Base-by-base conservation (phyloP, 148 eudicot genomes). In the Fagopyrum esculentum region DNA sequence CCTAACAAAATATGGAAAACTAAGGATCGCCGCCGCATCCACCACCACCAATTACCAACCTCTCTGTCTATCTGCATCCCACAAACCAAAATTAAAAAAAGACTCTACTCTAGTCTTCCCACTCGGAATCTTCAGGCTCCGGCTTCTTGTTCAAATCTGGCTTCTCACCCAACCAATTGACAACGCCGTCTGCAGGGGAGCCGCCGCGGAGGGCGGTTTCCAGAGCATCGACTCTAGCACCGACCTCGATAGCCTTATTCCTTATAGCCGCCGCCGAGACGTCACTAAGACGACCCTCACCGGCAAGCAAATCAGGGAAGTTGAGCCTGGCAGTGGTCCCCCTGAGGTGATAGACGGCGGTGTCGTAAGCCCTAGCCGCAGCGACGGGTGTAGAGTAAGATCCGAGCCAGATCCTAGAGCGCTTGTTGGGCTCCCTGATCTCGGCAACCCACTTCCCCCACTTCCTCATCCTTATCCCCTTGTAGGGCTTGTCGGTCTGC, bases 381-480 rank as follows among this genome's bases (percentile, higher is more conserved):
- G 96, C 97, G 2, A 91, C 80, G 1, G 98, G 89, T 0, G 97
- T 87, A 0, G 89, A 71, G 75, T 93, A 93, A 0, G 98, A 93
- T 0, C 98, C 98, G 4, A 93, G 69, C 98, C 98, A 91, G 2
- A 94, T 91, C n/a, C 98, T 76, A 0, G 98, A 85, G 8, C 98
- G 83, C 73, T 94, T 94, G 82, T 94, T 94, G 0, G 98, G 98
- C 60, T 94, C 97, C 43, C 98, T 46, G 43, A 94, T 94, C 82
- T 94, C 98, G 0, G 98, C 98, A 0, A 93, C 98, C 98, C 98
- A 93, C 74, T 93, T 93, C 0, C 98, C 98, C 98, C 98, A 93
- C 88, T 91, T 94, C 51, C 98, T 80, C 97, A 94, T 91, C 81
- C 98, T 76, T 75, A 94, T 94, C 6, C 97, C 98, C 68, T 87